phyloP scores from a whole-genome alignment of 768 basidiomycete species.

The Psilocybe subaeruginosa region DNA sequence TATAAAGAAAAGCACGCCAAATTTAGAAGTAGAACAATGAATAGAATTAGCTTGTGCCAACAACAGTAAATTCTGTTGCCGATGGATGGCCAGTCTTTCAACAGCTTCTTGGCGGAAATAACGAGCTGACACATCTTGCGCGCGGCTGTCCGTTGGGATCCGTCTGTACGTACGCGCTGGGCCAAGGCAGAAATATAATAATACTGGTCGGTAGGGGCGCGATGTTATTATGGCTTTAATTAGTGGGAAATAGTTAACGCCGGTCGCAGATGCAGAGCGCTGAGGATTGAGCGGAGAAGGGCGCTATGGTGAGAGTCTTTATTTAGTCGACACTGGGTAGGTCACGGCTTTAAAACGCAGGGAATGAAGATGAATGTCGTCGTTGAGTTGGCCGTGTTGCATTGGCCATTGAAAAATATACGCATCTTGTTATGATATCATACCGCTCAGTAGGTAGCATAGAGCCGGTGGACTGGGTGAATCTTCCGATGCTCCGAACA shows the following conservation, averaged over 20 bases:
- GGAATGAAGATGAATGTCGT: background rate
- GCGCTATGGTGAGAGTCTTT: background rate
- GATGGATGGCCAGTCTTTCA: background rate
- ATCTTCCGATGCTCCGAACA: too few species aligned
- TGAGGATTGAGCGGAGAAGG: background rate
- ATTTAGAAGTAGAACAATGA: too few species aligned
- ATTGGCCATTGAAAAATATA: background rate
- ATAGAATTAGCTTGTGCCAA: too few species aligned
- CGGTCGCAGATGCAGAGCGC: background rate
- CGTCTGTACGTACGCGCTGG: background rate
- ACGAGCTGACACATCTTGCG: background rate
- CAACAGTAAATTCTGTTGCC: too few species aligned
- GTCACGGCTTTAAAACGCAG: background rate
- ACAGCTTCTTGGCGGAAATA: background rate
- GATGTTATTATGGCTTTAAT: background rate
- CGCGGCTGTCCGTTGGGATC: background rate
- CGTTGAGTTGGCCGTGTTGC: background rate
- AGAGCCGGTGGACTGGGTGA: background rate
- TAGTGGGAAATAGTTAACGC: background rate
- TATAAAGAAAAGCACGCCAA: too few species aligned
- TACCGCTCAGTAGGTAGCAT: background rate
- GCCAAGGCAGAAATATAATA: background rate
- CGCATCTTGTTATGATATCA: background rate
- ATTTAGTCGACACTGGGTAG: background rate
- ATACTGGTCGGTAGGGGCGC: background rate